phyloP scores from a whole-genome alignment of 2,329 filamentous ascomycete species.

The Aspergillus sp. region DNA sequence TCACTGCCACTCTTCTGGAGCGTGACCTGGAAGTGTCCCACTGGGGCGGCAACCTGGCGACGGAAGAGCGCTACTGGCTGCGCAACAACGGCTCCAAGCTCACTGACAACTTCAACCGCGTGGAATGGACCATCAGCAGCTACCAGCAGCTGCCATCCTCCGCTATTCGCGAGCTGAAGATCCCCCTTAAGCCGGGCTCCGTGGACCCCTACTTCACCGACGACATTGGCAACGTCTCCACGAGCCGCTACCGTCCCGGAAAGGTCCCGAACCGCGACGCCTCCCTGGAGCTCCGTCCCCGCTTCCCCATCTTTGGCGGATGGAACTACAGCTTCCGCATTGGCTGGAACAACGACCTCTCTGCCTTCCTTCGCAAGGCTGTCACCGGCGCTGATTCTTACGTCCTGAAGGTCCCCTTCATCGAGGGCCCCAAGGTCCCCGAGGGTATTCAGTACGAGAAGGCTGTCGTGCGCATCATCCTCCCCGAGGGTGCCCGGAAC shows the following conservation, averaged over 20 bases:
- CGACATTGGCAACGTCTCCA: slow-evolving; percentile 95
- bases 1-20: slow-evolving; percentile 76
- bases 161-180: slow-evolving; percentile 78
- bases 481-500: slow-evolving; percentile 83
- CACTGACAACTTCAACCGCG: slow-evolving; percentile 70
- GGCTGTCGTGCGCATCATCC: slow-evolving; percentile 75
- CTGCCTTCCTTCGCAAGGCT: slow-evolving; percentile 69
- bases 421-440: slow-evolving; percentile 83
- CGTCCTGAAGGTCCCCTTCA: slow-evolving; percentile 84
- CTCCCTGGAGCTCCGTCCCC: slow-evolving; percentile 85
- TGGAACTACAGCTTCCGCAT: slow-evolving; percentile 99
- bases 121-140: slow-evolving; percentile 70
- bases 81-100: slow-evolving; percentile 83
- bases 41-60: slow-evolving; percentile 95
- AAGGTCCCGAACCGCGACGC: slow-evolving; percentile 70
- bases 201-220: slow-evolving; percentile 92
- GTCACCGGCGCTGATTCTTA: slow-evolving; percentile 67
- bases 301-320: slow-evolving; percentile 93
- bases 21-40: slow-evolving; percentile 94
- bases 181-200: slow-evolving; percentile 77
- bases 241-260: slow-evolving; percentile 73
- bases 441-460: slow-evolving; percentile 87
- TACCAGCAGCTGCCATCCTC: slow-evolving; percentile 77
- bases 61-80: slow-evolving; percentile 90
- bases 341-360: slow-evolving; percentile 89